Base-by-base conservation (phyloP, 306 rosid species). In the Ochetophila trinervis region DNA sequence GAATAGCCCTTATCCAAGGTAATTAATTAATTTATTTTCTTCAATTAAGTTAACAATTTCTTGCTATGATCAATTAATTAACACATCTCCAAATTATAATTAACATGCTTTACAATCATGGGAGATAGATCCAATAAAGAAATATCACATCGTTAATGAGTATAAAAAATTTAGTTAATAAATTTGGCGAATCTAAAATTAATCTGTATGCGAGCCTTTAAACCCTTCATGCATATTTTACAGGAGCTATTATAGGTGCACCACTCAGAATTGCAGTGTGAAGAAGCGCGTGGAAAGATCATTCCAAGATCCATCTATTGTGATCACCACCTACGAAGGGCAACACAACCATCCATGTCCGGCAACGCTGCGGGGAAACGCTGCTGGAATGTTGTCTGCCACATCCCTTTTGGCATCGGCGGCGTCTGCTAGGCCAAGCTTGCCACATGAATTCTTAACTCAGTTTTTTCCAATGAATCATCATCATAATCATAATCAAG, bases 1-100 rank as follows among this genome's bases (percentile, higher is more conserved):
- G 78, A 91, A 91, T 45, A 91, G 97, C 74, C 91, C 97, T 1
- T 88, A 88, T 75, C 97, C 97, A 73, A 88, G 97, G 97, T 91
- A 69, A 13, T 17, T 6, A 53, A 9, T 47, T 68, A 2, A 8
- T 1, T 53, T 15, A 27, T 27, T 27, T 27, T 27, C 32, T 27
- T 27, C 4, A 27, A 1, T 4, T 27, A 1, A 1, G 4, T 27
- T 27, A 1, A 2, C 4, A 27, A 27, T 27, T 27, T 47, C 51
- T 47, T 4, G 14, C 17, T 47, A 47, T 47, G 51, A 47, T n/a
- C n/a, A n/a, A 47, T 27, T 27, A 27, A 27, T 27, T 27, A 27
- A 27, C 4, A 27, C 32, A 27, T 27, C 32, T 27, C 32, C 32
- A 27, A 27, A 27, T 27, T 27, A 27, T n/a, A n/a, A n/a, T n/a